Percentiles rank a stretch among this genome's conserved stretches.
Conservation (phyloP, 2,329 filamentous ascomycete species). For the Fusarium sp. region DNA sequence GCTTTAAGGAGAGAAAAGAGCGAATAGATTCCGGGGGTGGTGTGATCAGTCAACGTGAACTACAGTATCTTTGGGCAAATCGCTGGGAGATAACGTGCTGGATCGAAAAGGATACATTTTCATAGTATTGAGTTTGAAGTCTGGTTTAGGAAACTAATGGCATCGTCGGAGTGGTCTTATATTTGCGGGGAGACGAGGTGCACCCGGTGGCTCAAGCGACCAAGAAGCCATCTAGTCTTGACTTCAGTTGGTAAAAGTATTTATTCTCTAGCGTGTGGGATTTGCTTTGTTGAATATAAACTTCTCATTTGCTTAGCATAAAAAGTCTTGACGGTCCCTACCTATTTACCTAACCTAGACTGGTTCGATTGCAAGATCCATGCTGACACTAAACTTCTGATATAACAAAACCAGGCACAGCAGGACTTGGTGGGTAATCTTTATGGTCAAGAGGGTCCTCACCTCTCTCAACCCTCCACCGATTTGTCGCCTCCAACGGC, state of each 20-base stretch:
- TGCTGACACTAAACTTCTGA: background rate
- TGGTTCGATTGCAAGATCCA: background rate
- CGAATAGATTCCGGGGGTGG: background rate
- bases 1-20: background rate
- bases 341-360: background rate
- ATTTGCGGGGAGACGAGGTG: background rate
- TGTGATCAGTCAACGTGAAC: background rate
- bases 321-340: background rate
- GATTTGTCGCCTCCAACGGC: slow-evolving; percentile 26
- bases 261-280: background rate
- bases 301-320: background rate
- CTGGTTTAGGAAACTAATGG: too few relatives aligned
- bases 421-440: background rate
- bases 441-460: slow-evolving; percentile 7
- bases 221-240: background rate
- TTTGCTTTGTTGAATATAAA: background rate
- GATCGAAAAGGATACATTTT: background rate
- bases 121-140: background rate
- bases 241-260: too few relatives aligned
- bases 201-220: background rate
- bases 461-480: slow-evolving; percentile 23
- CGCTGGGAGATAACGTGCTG: background rate
- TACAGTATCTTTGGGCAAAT: background rate
- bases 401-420: background rate
- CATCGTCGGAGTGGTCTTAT: background rate